Base-by-base conservation (phyloP, 169 alveolate genomes). In the Cryptosporidium andersoni region DNA sequence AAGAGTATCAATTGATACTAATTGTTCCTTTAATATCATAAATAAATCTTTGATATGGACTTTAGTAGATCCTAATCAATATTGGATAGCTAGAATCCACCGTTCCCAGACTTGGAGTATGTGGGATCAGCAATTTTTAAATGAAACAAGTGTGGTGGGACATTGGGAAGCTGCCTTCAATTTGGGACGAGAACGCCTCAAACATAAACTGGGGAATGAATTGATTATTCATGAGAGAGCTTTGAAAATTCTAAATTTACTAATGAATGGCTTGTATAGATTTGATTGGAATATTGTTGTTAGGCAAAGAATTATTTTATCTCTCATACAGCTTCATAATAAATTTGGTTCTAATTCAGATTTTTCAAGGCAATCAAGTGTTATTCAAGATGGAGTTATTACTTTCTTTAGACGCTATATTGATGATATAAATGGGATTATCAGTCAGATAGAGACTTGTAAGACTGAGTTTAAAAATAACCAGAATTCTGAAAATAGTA, bases 71-170 rank as follows among this genome's bases (percentile, higher is more conserved):
- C 16, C 67, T 8, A 58, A 66, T 40, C 85, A 55, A 62, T 74
- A 74, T 45, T 74, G 85, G 85, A 52, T 74, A 3, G 85, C 85
- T n/a, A 74, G 60, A 40, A 58, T 74, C 3, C 51, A 48, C 51
- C 64, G 85, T n/a, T 74, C 40, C 60, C 85, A 74, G 45, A 74
- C 85, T 7, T 74, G 85, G 85, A 74, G 85, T 58, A 74, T 74
- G 85, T 74, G 85, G 85, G 85, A 74, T 40, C 85, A 74, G 51
- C 85, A 74, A 34, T 62, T 74, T 43, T 40, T 74, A 49, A 74
- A 74, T 55, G 85, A 74, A 74, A 74, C 67, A 9, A 55, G 49
- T 5, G 74, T 74, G 5, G 51, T 74, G 9, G 85, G 74, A 4
- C 85, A 74, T 42, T 34, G 42, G 5, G 85, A 74, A 14, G 85